phyloP scores from a whole-genome alignment of 208 protist genomes.

The Sergeia podlipaevii region DNA sequence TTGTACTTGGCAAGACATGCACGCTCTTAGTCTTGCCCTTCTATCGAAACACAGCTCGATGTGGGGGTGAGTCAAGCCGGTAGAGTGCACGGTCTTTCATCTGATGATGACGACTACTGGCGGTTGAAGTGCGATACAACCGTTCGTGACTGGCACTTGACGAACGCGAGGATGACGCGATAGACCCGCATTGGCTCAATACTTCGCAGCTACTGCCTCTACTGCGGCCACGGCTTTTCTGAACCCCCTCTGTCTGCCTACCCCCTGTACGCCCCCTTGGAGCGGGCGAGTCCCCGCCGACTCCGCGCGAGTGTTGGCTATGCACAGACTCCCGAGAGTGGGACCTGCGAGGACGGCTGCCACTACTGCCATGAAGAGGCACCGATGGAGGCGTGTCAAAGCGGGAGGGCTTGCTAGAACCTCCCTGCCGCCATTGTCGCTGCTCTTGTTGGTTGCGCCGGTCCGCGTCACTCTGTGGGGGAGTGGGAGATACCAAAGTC shows the following conservation, averaged over 20 bases:
- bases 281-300: slow-evolving; percentile 48
- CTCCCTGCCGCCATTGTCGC: no score
- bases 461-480: background rate
- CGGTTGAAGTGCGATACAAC: slow-evolving; percentile 65
- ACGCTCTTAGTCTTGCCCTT: background rate
- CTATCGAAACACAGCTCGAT: slow-evolving; percentile 57
- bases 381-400: slow-evolving; percentile 35
- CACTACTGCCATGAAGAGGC: background rate
- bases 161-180: slow-evolving; percentile 16
- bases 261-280: slow-evolving; percentile 47
- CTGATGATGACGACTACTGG: slow-evolving; percentile 44
- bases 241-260: slow-evolving; percentile 7
- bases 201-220: background rate
- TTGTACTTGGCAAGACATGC: background rate
- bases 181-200: slow-evolving; percentile 22
- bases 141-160: slow-evolving; percentile 44
- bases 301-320: background rate
- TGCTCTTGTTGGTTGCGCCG: background rate
- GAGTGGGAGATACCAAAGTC: background rate
- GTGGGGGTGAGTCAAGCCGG: no score
- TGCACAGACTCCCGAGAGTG: background rate
- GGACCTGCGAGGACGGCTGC: background rate
- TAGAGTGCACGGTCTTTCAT: no score
- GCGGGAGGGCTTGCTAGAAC: no score
- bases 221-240: slow-evolving; percentile 6